phyloP scores from a whole-genome alignment of 208 protist genomes.

The Trypanosoma lewisi region DNA sequence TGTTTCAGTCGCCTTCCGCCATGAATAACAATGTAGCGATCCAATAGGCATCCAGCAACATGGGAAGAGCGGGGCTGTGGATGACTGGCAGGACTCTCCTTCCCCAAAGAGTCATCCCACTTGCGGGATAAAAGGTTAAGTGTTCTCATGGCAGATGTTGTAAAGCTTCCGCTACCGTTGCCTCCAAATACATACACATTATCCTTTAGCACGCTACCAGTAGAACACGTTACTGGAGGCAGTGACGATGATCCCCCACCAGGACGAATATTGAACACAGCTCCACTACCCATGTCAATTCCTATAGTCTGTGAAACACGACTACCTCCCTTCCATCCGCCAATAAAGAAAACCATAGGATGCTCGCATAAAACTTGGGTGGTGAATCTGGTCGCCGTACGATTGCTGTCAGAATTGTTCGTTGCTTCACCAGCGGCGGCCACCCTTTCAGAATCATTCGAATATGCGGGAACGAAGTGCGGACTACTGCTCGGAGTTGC shows the following conservation, averaged over 20 bases:
- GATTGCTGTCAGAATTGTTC: conserved; percentile 4
- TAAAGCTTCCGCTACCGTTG: conserved; percentile 29
- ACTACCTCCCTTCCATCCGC: conserved; percentile 50
- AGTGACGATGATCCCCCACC: not conserved
- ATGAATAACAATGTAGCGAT: conserved; percentile 67
- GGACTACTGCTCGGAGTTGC: not conserved
- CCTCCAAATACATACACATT: conserved; percentile 66
- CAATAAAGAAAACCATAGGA: conserved; percentile 37
- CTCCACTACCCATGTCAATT: conserved; percentile 24
- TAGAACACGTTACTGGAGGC: conserved; percentile 40
- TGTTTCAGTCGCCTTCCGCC: conserved; percentile 52
- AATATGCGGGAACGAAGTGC: not conserved
- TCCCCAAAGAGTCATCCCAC: not conserved
- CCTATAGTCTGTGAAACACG: conserved; percentile 31
- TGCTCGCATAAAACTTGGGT: conserved; percentile 1
- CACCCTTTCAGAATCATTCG: not conserved
- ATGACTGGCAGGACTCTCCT: not conserved
- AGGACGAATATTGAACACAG: conserved; percentile 12
- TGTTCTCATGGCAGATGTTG: conserved; percentile 25
- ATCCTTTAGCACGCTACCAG: conserved; percentile 30
- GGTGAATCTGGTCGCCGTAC: not conserved
- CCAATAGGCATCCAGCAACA: conserved; percentile 45
- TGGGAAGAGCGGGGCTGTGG: conserved; percentile 60
- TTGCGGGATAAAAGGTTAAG: conserved; percentile 28
- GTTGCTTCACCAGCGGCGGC: not conserved